Evolutionary conservation across 257 asterid genomes (phyloP).

Genomic region (Primulina eburnea): DNA sequence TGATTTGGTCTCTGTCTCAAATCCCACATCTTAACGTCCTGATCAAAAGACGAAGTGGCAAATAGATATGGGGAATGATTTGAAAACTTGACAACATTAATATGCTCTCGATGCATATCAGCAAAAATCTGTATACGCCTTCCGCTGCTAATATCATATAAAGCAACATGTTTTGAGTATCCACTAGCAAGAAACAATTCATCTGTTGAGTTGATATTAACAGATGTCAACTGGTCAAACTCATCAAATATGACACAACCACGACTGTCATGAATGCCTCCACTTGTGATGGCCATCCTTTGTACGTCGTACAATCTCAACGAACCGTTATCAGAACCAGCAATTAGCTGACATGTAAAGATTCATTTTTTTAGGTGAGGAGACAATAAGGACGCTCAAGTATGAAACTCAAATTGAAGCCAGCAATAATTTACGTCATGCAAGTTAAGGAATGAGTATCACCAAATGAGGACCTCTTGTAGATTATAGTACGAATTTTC

Average conservation of each 20-base stretch:
- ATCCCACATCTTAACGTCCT: conserved; percentile 93
- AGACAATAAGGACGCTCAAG: conserved; percentile 12
- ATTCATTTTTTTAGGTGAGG: conserved; percentile 15
- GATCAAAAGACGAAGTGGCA: conserved; percentile 90
- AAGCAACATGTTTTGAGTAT: conserved; percentile 77
- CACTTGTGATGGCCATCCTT: conserved; percentile 39
- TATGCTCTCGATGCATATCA: conserved; percentile 84
- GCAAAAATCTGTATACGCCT: conserved; percentile 69
- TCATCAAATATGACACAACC: conserved; percentile 67
- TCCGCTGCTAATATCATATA: conserved; percentile 74
- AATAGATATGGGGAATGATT: conserved; percentile 86
- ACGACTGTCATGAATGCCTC: conserved; percentile 36
- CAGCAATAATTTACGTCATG: conserved; percentile 18
- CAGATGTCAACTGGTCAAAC: conserved; percentile 89
- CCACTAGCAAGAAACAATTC: conserved; percentile 95
- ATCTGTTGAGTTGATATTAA: conserved; percentile 85
- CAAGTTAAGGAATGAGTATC: background rate
- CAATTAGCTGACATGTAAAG: conserved; percentile 66
- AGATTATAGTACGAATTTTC: background rate
- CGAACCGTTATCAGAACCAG: conserved; percentile 92
- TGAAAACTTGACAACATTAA: conserved; percentile 88
- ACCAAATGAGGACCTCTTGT: background rate
- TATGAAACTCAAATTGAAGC: conserved; percentile 6
- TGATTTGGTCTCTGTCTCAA: conserved; percentile 66
- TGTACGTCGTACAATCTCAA: conserved; percentile 72